Percentiles rank a stretch among this genome's conserved stretches.
phyloP scores from a whole-genome alignment of 1,284 basidiomycete genomes.

The Malassezia yamatoensis region DNA sequence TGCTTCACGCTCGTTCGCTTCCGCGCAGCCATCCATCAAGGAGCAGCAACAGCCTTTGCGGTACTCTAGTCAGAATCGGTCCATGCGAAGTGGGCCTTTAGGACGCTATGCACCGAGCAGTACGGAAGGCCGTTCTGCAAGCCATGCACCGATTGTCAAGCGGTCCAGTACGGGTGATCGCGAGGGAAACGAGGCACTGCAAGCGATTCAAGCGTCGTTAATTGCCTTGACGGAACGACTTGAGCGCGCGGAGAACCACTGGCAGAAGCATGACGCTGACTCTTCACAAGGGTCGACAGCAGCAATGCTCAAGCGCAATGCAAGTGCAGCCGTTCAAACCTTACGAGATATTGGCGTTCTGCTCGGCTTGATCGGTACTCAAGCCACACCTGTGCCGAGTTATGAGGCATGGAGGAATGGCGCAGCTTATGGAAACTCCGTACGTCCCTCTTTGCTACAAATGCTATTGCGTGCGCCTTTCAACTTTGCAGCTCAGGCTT shows the following conservation, averaged over 20 bases:
- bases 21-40: constrained; percentile 9
- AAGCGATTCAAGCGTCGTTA: constrained; percentile 75
- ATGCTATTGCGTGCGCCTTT: constrained; percentile 13
- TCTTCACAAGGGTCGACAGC: background rate
- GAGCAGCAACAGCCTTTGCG: background rate
- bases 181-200: constrained; percentile 52
- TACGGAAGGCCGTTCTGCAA: constrained; percentile 4
- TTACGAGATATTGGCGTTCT: constrained; percentile 24
- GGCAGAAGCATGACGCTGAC: background rate
- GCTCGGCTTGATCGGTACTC: constrained; percentile 18
- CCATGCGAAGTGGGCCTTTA: constrained; percentile 11
- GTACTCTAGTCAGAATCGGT: background rate
- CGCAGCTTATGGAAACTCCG: background rate
- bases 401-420: constrained; percentile 13
- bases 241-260: constrained; percentile 32
- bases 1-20: constrained; percentile 13
- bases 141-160: background rate
- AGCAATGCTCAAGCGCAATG: background rate
- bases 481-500: constrained; percentile 4
- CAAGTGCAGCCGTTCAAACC: constrained; percentile 12
- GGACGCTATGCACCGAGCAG: constrained; percentile 14
- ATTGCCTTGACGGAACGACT: constrained; percentile 80
- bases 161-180: constrained; percentile 1
- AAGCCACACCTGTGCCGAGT: constrained; percentile 14
- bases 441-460: constrained; percentile 1